phyloP scores from a whole-genome alignment of 2,329 filamentous ascomycete species.

The Fusarium marasasianum region DNA sequence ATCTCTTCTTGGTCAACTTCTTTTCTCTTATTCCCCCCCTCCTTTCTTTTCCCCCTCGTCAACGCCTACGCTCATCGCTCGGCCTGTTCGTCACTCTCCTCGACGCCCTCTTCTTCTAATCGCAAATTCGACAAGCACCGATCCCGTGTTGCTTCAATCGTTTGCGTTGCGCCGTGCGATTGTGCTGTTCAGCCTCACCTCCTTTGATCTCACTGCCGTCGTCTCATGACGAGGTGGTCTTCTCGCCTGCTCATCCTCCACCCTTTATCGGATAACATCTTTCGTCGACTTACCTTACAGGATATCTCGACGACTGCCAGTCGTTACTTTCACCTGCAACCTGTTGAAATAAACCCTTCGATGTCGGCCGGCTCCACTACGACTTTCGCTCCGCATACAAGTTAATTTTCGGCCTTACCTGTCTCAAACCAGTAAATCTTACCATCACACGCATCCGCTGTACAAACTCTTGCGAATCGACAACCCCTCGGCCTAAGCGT shows the following conservation, averaged over 20 bases:
- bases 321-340: constrained; percentile 41
- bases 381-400: constrained; percentile 38
- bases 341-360: constrained; percentile 37
- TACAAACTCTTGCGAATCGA: constrained; percentile 12
- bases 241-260: constrained; percentile 21
- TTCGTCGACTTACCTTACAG: constrained; percentile 41
- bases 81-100: constrained; percentile 40
- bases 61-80: constrained; percentile 42
- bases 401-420: constrained; percentile 25
- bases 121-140: constrained; percentile 37
- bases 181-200: constrained; percentile 21
- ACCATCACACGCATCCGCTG: constrained; percentile 14
- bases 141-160: constrained; percentile 32
- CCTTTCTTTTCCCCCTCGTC: constrained; percentile 40
- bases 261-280: constrained; percentile 37
- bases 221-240: constrained; percentile 41
- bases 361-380: constrained; percentile 43
- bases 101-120: constrained; percentile 34
- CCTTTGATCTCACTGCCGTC: constrained; percentile 29
- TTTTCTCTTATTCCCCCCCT: constrained; percentile 37
- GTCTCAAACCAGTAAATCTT: constrained; percentile 12
- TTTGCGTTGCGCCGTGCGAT: constrained; percentile 35
- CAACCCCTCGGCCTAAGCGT: constrained; percentile 29
- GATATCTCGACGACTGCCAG: constrained; percentile 44
- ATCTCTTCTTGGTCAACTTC: constrained; percentile 40